These are phyloP conservation scores for Leptomonas seymouri DNA, from an alignment of 208 protist genomes.

Conservation along the genomic window DNA sequence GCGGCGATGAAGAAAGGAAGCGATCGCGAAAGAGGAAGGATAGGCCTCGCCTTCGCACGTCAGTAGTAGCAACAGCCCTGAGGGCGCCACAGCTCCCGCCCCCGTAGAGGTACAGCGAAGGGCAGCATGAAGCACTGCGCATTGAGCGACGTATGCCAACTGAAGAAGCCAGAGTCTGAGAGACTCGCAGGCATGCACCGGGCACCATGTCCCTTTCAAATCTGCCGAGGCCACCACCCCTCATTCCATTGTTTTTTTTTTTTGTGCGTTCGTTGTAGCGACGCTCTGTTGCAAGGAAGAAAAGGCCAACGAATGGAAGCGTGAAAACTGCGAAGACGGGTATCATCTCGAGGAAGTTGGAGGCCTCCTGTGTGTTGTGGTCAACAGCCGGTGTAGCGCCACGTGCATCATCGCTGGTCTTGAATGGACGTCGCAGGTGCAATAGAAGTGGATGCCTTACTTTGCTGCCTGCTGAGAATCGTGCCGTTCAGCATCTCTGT, in stretches of 20 bases:
- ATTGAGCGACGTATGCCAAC: too few species aligned
- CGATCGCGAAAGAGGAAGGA: not conserved
- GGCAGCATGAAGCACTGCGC: not conserved
- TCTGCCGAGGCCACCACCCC: not conserved
- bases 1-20: not conserved
- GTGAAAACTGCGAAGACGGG: too few species aligned
- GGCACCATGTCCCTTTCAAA: not conserved
- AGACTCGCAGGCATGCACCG: not conserved
- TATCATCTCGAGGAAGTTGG: too few species aligned
- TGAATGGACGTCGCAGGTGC: too few species aligned
- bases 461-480: too few species aligned
- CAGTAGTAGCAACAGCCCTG: not conserved
- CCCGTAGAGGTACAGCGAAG: not conserved
- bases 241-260: not conserved
- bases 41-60: not conserved
- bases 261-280: not conserved
- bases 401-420: too few species aligned
- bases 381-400: too few species aligned
- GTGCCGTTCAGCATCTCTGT: too few species aligned
- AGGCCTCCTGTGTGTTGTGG: too few species aligned
- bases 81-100: not conserved
- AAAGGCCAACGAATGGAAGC: not conserved
- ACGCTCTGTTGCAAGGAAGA: not conserved
- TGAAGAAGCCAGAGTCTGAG: too few species aligned
- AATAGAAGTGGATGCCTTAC: too few species aligned